Base-by-base conservation (phyloP, 352 stramenopile genomes). In the Globisporangium uncinulatum region DNA sequence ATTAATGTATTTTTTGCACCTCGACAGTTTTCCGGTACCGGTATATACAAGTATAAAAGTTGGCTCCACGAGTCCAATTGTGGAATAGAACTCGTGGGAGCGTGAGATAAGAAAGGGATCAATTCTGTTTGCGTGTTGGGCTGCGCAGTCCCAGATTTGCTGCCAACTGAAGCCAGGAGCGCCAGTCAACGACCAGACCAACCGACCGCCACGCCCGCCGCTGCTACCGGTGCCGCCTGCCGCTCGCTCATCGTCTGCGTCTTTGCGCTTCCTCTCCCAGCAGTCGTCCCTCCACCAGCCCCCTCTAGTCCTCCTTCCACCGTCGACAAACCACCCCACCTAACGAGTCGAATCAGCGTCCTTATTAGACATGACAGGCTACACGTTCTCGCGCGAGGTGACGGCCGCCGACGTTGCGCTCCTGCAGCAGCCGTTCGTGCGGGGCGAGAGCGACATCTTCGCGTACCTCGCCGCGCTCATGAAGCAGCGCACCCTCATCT, bases 401-500 rank as follows among this genome's bases (percentile, higher is more conserved):
- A 86, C 68, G 14, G 62, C 60, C 3, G 63, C 63, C 46, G 74
- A 84, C 45, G 48, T 71, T 34, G 70, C 68, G 29, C 71, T 89
- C 65, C 70, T 89, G 32, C 67, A 80, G 61, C 63, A 64, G 44
- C 79, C 79, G 60, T 89, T 84, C 58, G 63, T 84, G 51, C 79
- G 79, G 46, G 79, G 76, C n/a, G 69, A 87, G 67, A 86, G 60
- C 42, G 79, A 89, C 74, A 76, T 89, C 64, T 89, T 89, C 54
- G 64, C 67, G 70, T 89, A 89, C 61, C 62, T 89, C 42, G 79
- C 74, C 48, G 79, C 79, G 58, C 66, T 89, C 46, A 89, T 89
- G 75, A 83, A 83, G 71, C 74, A 85, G 70, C 70, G 75, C 57
- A 91, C 92, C 67, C 76, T 97, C 49, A 97, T 98, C 67, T 98